These are phyloP conservation scores for Geotrichum aggregatum DNA, from an alignment of 1,139 yeast species.

Conservation along the genomic window DNA sequence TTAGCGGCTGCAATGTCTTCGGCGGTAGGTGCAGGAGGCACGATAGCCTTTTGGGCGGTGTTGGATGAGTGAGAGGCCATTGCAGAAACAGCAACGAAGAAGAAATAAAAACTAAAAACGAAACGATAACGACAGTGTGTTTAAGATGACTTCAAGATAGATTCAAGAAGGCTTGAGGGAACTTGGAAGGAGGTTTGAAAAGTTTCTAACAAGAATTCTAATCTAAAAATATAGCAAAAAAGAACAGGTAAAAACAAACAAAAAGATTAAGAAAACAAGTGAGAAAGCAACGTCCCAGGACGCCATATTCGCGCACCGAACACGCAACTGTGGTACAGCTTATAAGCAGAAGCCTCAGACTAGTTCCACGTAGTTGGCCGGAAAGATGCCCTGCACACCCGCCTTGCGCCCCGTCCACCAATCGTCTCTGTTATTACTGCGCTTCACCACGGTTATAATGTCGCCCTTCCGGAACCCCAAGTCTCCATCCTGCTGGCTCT, in stretches of 20 bases:
- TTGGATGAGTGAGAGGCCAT: background rate
- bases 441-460: constrained; percentile 80
- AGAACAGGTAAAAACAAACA: no score
- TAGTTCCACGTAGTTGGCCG: constrained; percentile 91
- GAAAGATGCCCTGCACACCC: constrained; percentile 86
- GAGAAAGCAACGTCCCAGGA: no score
- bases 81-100: no score
- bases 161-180: no score
- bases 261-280: background rate
- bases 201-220: no score
- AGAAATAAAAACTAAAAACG: no score
- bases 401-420: constrained; percentile 97
- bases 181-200: no score
- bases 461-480: constrained; percentile 92
- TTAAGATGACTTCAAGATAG: no score
- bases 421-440: constrained; percentile 82
- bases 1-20: constrained; percentile 40
- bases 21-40: constrained; percentile 42
- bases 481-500: constrained; percentile 89
- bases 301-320: no score
- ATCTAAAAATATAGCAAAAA: background rate
- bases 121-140: no score
- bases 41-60: constrained; percentile 39
- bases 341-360: constrained; percentile 37
- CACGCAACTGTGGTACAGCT: no score